phyloP scores from a whole-genome alignment of 1,284 basidiomycete species.

The Apiotrichum domesticum region DNA sequence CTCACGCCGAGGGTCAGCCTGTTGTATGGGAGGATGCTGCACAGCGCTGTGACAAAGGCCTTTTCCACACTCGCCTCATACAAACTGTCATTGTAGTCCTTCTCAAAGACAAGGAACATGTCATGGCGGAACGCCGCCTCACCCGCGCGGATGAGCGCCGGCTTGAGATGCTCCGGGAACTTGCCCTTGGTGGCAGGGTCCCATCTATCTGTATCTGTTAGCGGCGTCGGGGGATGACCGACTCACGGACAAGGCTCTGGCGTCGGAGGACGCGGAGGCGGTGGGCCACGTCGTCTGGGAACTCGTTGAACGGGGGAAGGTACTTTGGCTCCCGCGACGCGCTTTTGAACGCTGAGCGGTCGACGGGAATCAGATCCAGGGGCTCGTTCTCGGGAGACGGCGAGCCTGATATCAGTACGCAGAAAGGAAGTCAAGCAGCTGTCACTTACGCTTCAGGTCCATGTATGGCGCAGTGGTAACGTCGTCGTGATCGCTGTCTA shows the following conservation, averaged over 20 bases:
- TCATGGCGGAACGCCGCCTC: conserved; percentile 69
- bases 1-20: conserved; percentile 41
- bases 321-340: conserved; percentile 29
- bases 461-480: neutral
- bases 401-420: conserved; percentile 8
- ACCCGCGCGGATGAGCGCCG: conserved; percentile 63
- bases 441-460: neutral
- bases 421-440: neutral
- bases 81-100: conserved; percentile 15
- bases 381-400: conserved; percentile 7
- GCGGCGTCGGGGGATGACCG: no score
- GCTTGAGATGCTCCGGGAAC: conserved; percentile 77
- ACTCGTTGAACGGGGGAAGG: conserved; percentile 31
- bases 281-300: conserved; percentile 25
- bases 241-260: conserved; percentile 25
- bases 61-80: conserved; percentile 20
- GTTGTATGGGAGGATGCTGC: conserved; percentile 41
- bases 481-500: conserved; percentile 19
- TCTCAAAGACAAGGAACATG: conserved; percentile 24
- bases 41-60: conserved; percentile 30
- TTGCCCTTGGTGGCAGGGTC: conserved; percentile 60
- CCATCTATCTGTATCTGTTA: conserved; percentile 25
- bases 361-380: conserved; percentile 10
- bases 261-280: conserved; percentile 21
- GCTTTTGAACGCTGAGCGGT: conserved; percentile 26